These are phyloP conservation scores for Gryganskiella cystojenkinii DNA, from an alignment of 192 early-diverging fungal species.

Conservation along the genomic window DNA sequence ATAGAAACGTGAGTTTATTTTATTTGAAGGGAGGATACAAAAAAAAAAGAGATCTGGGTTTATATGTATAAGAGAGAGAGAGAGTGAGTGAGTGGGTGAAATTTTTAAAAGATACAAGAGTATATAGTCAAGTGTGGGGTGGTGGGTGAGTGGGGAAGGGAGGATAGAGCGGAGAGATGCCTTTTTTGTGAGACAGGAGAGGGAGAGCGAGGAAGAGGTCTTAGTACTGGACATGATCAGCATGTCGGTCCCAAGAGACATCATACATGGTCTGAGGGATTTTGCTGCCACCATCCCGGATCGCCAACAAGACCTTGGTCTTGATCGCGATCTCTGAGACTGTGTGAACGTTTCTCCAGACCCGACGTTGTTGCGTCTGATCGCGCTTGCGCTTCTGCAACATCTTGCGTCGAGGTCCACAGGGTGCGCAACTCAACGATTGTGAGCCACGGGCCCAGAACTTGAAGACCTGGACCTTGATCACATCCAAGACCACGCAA, in stretches of 20 bases:
- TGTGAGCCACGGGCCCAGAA: conserved; percentile 22
- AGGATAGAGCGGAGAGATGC: not conserved
- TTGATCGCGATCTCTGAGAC: conserved; percentile 15
- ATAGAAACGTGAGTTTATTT: too few species aligned
- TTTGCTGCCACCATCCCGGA: conserved; percentile 22
- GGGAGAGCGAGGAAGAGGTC: not conserved
- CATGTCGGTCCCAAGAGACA: conserved; percentile 37
- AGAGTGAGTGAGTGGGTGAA: too few species aligned
- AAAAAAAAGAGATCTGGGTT: too few species aligned
- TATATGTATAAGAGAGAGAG: too few species aligned
- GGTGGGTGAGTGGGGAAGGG: not conserved
- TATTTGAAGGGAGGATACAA: too few species aligned
- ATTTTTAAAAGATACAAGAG: not conserved
- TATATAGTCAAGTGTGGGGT: conserved; percentile 1
- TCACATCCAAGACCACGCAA: conserved; percentile 70
- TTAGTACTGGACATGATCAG: not conserved
- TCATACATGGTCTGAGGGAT: conserved; percentile 24
- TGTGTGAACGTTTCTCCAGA: conserved; percentile 30
- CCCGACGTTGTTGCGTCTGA: conserved; percentile 11
- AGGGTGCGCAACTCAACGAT: conserved; percentile 36
- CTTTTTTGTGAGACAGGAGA: too few species aligned
- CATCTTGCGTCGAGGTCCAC: conserved; percentile 30
- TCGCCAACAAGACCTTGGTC: conserved; percentile 34
- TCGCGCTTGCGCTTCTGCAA: conserved; percentile 14
- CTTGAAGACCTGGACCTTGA: conserved; percentile 67